A percentile compares a stretch with the other conserved stretches of the same genome.
Evolutionary conservation across 2,329 filamentous ascomycete species (phyloP).

Genomic region (Pyrenophora seminiperda): DNA sequence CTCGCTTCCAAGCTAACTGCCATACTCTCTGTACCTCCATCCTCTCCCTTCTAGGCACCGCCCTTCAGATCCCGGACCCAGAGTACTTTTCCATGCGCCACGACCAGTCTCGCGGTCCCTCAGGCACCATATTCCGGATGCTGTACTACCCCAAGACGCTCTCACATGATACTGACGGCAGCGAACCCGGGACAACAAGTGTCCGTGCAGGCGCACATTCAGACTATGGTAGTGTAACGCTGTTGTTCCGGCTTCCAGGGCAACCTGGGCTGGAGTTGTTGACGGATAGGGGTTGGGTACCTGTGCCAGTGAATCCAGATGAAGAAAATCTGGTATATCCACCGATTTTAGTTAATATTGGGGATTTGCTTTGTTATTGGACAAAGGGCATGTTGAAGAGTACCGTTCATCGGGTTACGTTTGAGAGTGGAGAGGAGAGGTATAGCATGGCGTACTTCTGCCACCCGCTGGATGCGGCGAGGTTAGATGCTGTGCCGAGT

Average conservation of each 20-base stretch:
- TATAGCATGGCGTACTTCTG: constrained; percentile 68
- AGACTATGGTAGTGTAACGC: constrained; percentile 74
- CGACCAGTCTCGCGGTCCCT: constrained; percentile 55
- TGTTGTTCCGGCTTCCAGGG: constrained; percentile 81
- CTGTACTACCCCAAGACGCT: constrained; percentile 58
- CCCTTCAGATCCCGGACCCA: constrained; percentile 63
- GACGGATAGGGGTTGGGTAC: constrained; percentile 58
- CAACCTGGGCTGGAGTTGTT: constrained; percentile 88
- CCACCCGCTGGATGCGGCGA: constrained; percentile 62
- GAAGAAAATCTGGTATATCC: constrained; percentile 64
- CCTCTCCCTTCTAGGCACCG: constrained; percentile 76
- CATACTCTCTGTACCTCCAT: constrained; percentile 73
- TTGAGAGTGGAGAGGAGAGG: constrained; percentile 56
- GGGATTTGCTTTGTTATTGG: constrained; percentile 80
- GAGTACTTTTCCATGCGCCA: constrained; percentile 68
- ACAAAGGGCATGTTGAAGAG: constrained; percentile 85
- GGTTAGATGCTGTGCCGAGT: constrained; percentile 62
- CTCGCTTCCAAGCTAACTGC: constrained; percentile 71
- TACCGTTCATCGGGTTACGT: constrained; percentile 87
- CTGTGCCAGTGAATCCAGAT: constrained; percentile 57
- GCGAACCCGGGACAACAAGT: constrained; percentile 52
- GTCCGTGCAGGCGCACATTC: constrained; percentile 90
- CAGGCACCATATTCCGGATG: constrained; percentile 57
- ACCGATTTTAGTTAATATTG: constrained; percentile 66
- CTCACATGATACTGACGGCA: constrained; percentile 27